Evolutionary conservation across 202 grass and related monocot genomes (phyloP).

Genomic region (Digitaria exilis): DNA sequence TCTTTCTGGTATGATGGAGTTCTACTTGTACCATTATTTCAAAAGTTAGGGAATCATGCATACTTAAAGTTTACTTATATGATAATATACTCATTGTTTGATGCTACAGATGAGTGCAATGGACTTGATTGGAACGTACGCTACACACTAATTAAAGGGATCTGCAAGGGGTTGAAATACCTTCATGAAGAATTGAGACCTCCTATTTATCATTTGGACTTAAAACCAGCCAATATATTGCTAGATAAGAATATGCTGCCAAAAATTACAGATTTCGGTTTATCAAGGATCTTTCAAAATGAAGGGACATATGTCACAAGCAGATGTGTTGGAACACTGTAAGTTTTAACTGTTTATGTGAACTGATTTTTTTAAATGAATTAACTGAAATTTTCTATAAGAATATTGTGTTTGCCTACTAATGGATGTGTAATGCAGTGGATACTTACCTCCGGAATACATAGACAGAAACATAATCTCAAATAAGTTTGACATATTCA

Average conservation of each 20-base stretch:
- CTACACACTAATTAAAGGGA: not conserved
- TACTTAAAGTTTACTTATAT: not conserved
- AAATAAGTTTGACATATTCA: conserved; percentile 14
- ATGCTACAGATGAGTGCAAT: not conserved
- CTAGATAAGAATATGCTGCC: no score
- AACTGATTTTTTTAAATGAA: no score
- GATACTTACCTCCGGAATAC: no score
- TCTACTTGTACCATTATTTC: not conserved
- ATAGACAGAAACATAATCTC: not conserved
- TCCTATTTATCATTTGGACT: conserved; percentile 12
- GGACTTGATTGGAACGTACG: conserved; percentile 12
- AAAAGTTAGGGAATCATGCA: not conserved
- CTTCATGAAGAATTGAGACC: conserved; percentile 15
- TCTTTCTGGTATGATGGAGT: not conserved
- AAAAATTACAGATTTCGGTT: no score
- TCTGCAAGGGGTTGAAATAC: not conserved
- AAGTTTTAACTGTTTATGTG: no score
- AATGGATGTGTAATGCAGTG: not conserved
- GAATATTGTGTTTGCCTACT: no score
- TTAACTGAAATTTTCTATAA: no score
- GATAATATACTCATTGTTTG: not conserved
- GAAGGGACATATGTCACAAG: no score
- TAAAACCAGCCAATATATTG: conserved; percentile 13
- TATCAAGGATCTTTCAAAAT: no score
- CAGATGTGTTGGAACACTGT: no score